Base-by-base conservation (phyloP, 257 asterid species). In the Nicotiana knightiana region DNA sequence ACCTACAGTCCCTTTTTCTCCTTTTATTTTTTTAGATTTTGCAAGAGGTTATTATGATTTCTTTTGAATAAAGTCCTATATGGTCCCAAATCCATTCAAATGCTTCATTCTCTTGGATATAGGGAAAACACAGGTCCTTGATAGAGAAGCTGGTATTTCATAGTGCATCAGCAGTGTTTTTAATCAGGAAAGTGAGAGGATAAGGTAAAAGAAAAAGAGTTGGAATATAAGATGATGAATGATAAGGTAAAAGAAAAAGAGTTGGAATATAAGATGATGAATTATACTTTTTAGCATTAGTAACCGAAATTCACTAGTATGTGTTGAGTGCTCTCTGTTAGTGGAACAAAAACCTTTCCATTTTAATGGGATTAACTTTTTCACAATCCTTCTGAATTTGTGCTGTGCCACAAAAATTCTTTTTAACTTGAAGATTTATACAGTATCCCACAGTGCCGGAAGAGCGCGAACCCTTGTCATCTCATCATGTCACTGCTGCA, bases 401-500 rank as follows among this genome's bases (percentile, higher is more conserved):
- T 66, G 46, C 78, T 80, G 13, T 80, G 66, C 77, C 77, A 37
- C 4, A 13, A 43, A 5, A 46, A 15, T 21, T 24, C 51, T 17
- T 26, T 46, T 13, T 39, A 12, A 65, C 24, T 39, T n/a, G 4
- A 64, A 48, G 32, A 10, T 33, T 81, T 85, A 58, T 87, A 87
- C 91, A 93, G 99, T 86, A 90, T 88, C 93, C 98, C 51, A 82
- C 83, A 53, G 96, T 67, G 81, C 87, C 92, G 6, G 94, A 89
- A 83, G 93, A 89, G 85, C 90, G 59, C n/a, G 91, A 84, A 82
- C 95, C 97, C 55, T 85, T 90, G 67, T 86, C 97, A 55, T 76
- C 97, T 84, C 88, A 89, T 82, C 89, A 82, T 77, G 90, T 87
- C 80, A 83, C 86, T 51, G 89, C 82, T 81, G 85, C 98, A 85